Base-by-base conservation (phyloP, 306 rosid species). In the Cotoneaster glaucophyllus region DNA sequence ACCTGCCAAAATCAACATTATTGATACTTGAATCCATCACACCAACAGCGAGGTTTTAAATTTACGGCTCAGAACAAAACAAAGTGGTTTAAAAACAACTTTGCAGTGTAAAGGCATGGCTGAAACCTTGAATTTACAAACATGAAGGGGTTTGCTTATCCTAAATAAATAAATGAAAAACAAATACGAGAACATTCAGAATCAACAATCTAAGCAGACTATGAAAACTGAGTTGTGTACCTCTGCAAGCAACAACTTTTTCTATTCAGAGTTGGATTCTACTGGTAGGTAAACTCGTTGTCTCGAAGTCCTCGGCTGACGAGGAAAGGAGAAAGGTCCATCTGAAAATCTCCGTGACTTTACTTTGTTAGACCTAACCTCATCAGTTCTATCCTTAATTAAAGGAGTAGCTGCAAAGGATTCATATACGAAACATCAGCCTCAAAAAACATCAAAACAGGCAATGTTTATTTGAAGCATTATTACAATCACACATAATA, bases 321-420 rank as follows among this genome's bases (percentile, higher is more conserved):
- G 79, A 57, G 79, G 79, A 66, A 76, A 76, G 64, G 79, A 76
- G 65, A 76, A 76, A 53, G 79, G 79, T 14, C 79, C 79, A 24
- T 53, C 79, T 3, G 73, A 64, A 53, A 66, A 24, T 53, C 54
- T 76, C 39, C 73, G 56, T 24, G 53, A 9, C 41, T 66, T 48
- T 66, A 13, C 66, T 56, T 6, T 76, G 25, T 25, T 53, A 53
- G 79, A 37, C 41, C 70, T 52, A 37, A 53, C 21, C 28, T 22
- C 79, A 56, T 53, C 56, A 15, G 32, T 76, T 24, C 17, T 26
- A 67, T 41, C 79, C 3, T 50, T 54, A 52, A 21, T 44, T 62
- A 29, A 31, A 63, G 69, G 10, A 24, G 54, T 50, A 50, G 50
- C 61, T 28, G 62, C 77, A 62, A 13, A 19, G 41, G n/a, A 74